These are phyloP conservation scores for Quercus robur DNA, from an alignment of 306 rosid species.

Conservation along the genomic window DNA sequence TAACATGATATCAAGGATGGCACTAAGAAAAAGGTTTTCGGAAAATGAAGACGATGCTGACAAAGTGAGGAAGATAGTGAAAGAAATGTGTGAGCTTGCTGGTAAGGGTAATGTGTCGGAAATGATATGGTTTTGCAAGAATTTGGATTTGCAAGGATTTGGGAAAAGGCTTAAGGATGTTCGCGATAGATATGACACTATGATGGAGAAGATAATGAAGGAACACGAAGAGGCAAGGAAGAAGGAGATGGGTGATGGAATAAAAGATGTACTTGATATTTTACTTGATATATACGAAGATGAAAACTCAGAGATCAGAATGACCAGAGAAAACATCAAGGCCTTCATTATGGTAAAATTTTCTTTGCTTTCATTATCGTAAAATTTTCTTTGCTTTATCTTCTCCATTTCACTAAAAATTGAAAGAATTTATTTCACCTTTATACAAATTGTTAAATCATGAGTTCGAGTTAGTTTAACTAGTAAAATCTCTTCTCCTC, in stretches of 20 bases:
- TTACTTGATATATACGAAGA: constrained; percentile 50
- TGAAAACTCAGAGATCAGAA: constrained; percentile 33
- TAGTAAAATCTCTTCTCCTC: fast-evolving
- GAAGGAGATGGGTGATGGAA: constrained; percentile 14
- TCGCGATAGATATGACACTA: constrained; percentile 44
- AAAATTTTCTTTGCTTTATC: background rate
- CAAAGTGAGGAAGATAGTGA: constrained; percentile 35
- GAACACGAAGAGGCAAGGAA: constrained; percentile 56
- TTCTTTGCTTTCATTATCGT: background rate
- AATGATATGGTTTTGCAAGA: constrained; percentile 48
- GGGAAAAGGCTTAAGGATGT: constrained; percentile 38
- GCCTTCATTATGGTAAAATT: constrained; percentile 53
- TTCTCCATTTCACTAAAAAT: too few relatives aligned
- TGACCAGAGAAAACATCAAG: constrained; percentile 58
- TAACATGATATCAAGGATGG: constrained; percentile 42
- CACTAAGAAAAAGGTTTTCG: constrained; percentile 36
- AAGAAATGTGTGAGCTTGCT: constrained; percentile 31
- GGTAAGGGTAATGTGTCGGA: constrained; percentile 39
- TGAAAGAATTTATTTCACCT: too few relatives aligned
- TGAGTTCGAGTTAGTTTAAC: too few relatives aligned
- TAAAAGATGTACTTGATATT: constrained; percentile 57
- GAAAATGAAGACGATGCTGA: constrained; percentile 37
- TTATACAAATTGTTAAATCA: too few relatives aligned
- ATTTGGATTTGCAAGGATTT: constrained; percentile 54
- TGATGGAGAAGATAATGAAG: constrained; percentile 49